Base-by-base conservation (phyloP, 2,329 filamentous ascomycete genomes). In the Ascocoryne sarcoides region DNA sequence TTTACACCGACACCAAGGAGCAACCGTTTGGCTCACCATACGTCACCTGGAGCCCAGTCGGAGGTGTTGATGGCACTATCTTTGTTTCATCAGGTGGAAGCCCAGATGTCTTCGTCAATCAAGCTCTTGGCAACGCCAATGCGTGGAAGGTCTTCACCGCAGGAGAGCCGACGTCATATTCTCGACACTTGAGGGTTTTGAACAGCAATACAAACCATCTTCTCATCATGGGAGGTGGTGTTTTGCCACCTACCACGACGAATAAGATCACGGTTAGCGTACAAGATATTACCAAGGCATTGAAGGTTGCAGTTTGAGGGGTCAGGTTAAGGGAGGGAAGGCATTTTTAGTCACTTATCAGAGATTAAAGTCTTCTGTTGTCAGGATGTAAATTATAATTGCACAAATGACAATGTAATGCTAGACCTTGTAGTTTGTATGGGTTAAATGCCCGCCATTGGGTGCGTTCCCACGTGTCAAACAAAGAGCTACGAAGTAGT, bases 211-310 rank as follows among this genome's bases (percentile, higher is more conserved):
- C 47, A 3, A 50, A 59, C 23, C 51, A 54, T 40, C 40, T 60
- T 28, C 39, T 60, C 8, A 55, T 60, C 30, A 49, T 53, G 34
- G 57, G 57, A 2, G 57, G 42, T 23, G 57, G 57, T 7, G n/a
- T 37, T 4, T 43, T 60, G 14, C 54, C 53, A 2, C 55, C 55
- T 14, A 49, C 44, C 20, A 56, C 49, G 2, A 52, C 53, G 2
- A 60, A 60, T 29, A 53, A 34, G 14, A 46, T 60, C 10, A 55
- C 55, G 8, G 53, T 55, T 5, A 57, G 50, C 44, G 57, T 60
- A 14, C 53, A 58, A 37, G 53, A 58, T 43, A 31, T 57, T 12
- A 21, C 41, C 35, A 36, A 48, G 35, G 45, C 48, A 12, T 30
- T 56, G 40, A 17, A 43, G 34, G 21, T 26, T 28, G 30, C 39